phyloP scores from a whole-genome alignment of 345 rosid species.

The Camelina sativa region DNA sequence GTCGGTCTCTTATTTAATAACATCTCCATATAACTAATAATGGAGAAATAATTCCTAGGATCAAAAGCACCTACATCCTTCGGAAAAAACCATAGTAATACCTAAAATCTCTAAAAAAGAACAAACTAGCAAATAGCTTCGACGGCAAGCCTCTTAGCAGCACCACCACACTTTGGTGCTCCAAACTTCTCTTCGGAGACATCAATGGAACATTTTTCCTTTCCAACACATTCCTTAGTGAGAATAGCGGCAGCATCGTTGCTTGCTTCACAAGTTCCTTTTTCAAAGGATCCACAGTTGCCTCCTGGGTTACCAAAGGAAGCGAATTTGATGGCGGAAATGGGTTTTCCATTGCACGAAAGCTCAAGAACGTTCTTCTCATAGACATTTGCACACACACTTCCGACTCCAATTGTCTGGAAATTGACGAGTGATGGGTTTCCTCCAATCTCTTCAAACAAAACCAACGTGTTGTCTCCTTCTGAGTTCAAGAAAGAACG shows the following conservation, averaged over 20 bases:
- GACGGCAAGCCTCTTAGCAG: conserved; percentile 48
- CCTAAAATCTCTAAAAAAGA: neutral
- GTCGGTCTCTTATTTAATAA: conserved; percentile 13
- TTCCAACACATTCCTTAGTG: conserved; percentile 54
- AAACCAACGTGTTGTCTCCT: conserved; percentile 49
- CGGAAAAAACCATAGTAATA: no score
- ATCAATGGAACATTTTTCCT: conserved; percentile 45
- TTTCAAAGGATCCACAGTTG: conserved; percentile 53
- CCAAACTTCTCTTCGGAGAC: conserved; percentile 49
- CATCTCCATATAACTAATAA: neutral
- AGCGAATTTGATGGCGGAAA: conserved; percentile 47
- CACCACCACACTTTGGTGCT: conserved; percentile 35
- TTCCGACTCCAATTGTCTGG: conserved; percentile 42
- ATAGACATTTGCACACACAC: conserved; percentile 46
- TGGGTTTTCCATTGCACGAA: conserved; percentile 51
- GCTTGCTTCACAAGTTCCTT: conserved; percentile 45
- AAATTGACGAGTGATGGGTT: conserved; percentile 46
- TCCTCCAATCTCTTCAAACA: conserved; percentile 72
- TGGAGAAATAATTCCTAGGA: conserved; percentile 1
- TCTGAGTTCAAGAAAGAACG: conserved; percentile 48
- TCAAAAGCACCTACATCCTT: conserved; percentile 22
- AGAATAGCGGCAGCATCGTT: conserved; percentile 18
- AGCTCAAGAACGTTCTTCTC: conserved; percentile 52
- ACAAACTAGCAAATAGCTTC: conserved; percentile 53
- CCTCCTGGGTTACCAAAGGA: conserved; percentile 59